Base-by-base conservation (phyloP, 768 basidiomycete genomes). In the Mrakia gelida region DNA sequence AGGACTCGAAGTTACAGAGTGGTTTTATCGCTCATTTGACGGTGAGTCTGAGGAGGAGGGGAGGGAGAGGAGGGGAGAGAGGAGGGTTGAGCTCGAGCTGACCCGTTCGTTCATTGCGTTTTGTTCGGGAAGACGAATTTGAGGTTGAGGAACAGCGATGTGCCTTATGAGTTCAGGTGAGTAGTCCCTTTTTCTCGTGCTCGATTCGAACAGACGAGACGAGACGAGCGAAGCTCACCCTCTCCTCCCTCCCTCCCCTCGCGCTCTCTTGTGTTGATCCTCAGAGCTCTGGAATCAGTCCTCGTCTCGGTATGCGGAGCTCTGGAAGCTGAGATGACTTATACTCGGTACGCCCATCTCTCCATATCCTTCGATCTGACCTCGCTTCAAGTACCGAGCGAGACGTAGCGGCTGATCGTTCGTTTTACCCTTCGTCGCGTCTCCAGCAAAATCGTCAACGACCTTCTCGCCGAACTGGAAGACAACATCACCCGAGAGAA, bases 401-500 rank as follows among this genome's bases (percentile, higher is more conserved):
- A 28, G 59, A 52, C 45, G 56, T 2, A 23, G n/a, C 7, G 10
- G 8, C 34, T 41, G 41, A 41, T n/a, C 67, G 26, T 70, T 68
- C 13, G 9, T 18, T 9, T n/a, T n/a, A 16, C 34, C 65, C 28
- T 68, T 41, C 26, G 30, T 10, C 8, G 34, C 43, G 34, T 32
- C 72, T 26, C 10, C 34, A 79, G 95, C 49, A 91, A 92, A 80
- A 89, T 97, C 54, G 92, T 98, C 73, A 92, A 92, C 73, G 92
- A 93, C 5, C 87, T 98, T 15, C 87, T 98, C 43, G 92, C 92
- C 26, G 95, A 96, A 84, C 88, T 98, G 72, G 96, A 98, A 82
- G 93, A 94, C 79, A 92, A 95, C 82, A 97, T 98, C 81, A 93
- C 96, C 83, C 91, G 94, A 59, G 95, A 97, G 84, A 92, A 94